A percentile compares a stretch with the other conserved stretches of the same genome.
These are phyloP conservation scores for Hemisphaericaspora nanyangensis DNA, from an alignment of 805 yeast genomes.

Conservation along the genomic window DNA sequence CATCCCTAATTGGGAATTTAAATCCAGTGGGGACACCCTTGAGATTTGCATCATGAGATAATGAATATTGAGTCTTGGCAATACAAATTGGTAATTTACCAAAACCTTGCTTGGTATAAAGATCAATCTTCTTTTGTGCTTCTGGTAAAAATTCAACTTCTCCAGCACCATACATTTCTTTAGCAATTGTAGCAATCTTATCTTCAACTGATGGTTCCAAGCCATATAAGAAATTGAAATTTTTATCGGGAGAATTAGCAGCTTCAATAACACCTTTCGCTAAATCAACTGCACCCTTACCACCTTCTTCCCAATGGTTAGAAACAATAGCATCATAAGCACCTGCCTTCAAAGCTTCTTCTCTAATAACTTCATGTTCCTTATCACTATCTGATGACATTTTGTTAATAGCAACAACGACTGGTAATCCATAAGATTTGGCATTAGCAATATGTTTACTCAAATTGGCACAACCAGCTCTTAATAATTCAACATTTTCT, in stretches of 20 bases:
- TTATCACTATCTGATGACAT: slow-evolving; percentile 68
- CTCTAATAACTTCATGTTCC: slow-evolving; percentile 65
- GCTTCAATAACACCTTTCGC: slow-evolving; percentile 70
- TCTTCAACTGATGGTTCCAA: slow-evolving; percentile 61
- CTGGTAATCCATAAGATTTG: slow-evolving; percentile 68
- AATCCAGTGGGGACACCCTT: slow-evolving; percentile 83
- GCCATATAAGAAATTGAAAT: slow-evolving; percentile 56
- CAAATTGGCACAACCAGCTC: slow-evolving; percentile 69
- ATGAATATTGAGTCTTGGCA: slow-evolving; percentile 82
- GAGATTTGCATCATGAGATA: slow-evolving; percentile 76
- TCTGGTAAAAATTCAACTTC: slow-evolving; percentile 64
- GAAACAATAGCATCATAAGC: slow-evolving; percentile 76
- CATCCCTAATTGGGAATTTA: slow-evolving; percentile 76
- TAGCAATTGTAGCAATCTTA: slow-evolving; percentile 63
- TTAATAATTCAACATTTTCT: slow-evolving; percentile 67
- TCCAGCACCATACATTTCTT: slow-evolving; percentile 74
- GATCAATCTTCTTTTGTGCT: slow-evolving; percentile 66
- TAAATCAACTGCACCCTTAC: slow-evolving; percentile 70
- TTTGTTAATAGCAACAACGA: slow-evolving; percentile 78
- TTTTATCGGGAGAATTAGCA: slow-evolving; percentile 43
- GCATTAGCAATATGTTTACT: slow-evolving; percentile 76
- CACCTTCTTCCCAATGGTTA: slow-evolving; percentile 88
- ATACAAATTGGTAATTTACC: slow-evolving; percentile 77
- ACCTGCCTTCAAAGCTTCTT: slow-evolving; percentile 71
- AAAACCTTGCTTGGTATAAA: slow-evolving; percentile 71